Conservation (phyloP, 495 filamentous ascomycete species). For the Aspergillus sclerotioniger region DNA sequence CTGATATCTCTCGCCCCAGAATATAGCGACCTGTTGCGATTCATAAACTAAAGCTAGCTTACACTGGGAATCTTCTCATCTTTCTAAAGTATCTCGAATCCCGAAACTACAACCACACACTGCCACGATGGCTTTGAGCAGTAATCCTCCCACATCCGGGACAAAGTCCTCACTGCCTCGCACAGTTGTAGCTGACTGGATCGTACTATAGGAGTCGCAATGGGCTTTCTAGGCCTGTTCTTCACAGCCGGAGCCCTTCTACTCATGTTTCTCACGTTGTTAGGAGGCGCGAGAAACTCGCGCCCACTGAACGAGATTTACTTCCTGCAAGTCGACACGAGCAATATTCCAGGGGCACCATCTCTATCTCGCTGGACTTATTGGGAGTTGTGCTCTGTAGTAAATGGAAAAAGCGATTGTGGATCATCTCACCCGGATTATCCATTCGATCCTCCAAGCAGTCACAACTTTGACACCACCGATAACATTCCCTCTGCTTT, state of each 20-base stretch:
- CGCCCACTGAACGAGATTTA: slow-evolving; percentile 71
- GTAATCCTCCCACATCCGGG: slow-evolving; percentile 22
- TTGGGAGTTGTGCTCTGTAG: slow-evolving; percentile 68
- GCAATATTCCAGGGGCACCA: slow-evolving; percentile 64
- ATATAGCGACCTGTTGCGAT: no score
- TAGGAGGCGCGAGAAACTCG: slow-evolving; percentile 60
- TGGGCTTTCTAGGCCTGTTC: slow-evolving; percentile 65
- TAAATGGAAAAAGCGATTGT: slow-evolving; percentile 57
- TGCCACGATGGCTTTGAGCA: slow-evolving; percentile 34
- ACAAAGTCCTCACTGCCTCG: background rate
- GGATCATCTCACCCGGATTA: slow-evolving; percentile 53
- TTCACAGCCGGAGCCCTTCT: slow-evolving; percentile 72
- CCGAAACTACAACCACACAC: slow-evolving; percentile 1
- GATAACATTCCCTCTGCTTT: slow-evolving; percentile 54
- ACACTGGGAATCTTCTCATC: background rate
- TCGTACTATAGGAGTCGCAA: slow-evolving; percentile 37
- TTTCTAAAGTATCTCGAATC: background rate
- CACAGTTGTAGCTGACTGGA: background rate
- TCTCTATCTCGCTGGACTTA: slow-evolving; percentile 78
- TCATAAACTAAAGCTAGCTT: no score
- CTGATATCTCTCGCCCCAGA: no score
- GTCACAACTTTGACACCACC: slow-evolving; percentile 58
- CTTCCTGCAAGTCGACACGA: slow-evolving; percentile 76
- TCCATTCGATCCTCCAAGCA: slow-evolving; percentile 60
- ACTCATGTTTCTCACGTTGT: slow-evolving; percentile 76